A percentile compares a stretch with the other conserved stretches of the same genome.
Evolutionary conservation across 352 stramenopile species (phyloP).

Genomic region (Discostella stelligera): DNA sequence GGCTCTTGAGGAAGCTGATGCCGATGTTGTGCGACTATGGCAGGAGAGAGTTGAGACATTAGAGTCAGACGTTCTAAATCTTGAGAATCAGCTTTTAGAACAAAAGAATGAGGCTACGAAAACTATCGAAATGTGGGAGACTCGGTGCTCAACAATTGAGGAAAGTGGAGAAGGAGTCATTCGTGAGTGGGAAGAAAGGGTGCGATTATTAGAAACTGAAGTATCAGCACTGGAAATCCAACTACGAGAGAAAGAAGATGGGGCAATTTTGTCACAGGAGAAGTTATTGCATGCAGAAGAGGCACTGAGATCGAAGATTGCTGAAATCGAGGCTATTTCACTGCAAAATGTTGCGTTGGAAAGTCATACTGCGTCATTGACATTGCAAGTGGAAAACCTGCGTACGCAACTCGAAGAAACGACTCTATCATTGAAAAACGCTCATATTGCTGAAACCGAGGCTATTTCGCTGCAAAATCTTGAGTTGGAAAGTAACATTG

Average conservation of each 20-base stretch:
- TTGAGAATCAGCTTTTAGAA: conserved; percentile 54
- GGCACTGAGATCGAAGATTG: not conserved
- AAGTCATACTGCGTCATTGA: conserved; percentile 9
- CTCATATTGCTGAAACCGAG: not conserved
- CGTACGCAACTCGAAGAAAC: conserved; percentile 23
- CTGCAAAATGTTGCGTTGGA: conserved; percentile 16
- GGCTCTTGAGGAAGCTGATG: conserved; percentile 39
- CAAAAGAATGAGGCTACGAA: conserved; percentile 47
- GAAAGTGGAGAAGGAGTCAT: conserved; percentile 29
- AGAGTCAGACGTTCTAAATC: conserved; percentile 37
- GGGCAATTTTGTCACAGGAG: conserved; percentile 38
- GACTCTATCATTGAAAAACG: not conserved
- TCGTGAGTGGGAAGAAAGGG: conserved; percentile 36
- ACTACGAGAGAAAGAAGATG: conserved; percentile 61
- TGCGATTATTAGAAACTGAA: conserved; percentile 5
- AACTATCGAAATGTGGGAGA: conserved; percentile 31
- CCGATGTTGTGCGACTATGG: conserved; percentile 52
- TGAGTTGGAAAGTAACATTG: conserved; percentile 15
- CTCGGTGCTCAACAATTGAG: conserved; percentile 23
- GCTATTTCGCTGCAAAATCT: conserved; percentile 19
- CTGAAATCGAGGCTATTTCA: conserved; percentile 13
- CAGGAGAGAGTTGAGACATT: conserved; percentile 44
- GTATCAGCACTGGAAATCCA: conserved; percentile 34
- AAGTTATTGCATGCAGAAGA: conserved; percentile 14
- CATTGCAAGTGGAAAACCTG: conserved; percentile 18